phyloP scores from a whole-genome alignment of 2,329 filamentous ascomycete species.

The Penicillium sp. region DNA sequence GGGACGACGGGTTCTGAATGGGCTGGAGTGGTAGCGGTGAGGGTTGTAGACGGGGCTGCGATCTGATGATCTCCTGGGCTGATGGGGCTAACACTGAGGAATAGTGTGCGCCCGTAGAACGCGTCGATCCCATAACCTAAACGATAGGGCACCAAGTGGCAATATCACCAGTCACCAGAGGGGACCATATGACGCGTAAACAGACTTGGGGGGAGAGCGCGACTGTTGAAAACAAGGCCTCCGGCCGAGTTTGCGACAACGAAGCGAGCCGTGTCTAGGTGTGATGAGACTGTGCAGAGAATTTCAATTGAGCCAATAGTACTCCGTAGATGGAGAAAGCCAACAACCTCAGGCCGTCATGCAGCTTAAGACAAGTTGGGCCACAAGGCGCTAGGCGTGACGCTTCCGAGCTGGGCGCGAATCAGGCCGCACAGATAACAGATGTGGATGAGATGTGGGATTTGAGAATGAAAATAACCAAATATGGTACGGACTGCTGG shows the following conservation, averaged over 20 bases:
- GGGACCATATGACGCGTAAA: slow-evolving; percentile 29
- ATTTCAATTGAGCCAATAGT: slow-evolving; percentile 16
- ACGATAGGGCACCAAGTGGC: slow-evolving; percentile 6
- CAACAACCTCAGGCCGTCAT: slow-evolving; percentile 22
- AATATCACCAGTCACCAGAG: slow-evolving; percentile 14
- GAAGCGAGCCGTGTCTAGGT: slow-evolving; percentile 5
- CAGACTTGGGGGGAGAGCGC: slow-evolving; percentile 4
- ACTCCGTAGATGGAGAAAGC: slow-evolving; percentile 5
- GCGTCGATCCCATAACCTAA: slow-evolving; percentile 39
- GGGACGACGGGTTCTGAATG: slow-evolving; percentile 47
- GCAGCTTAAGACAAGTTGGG: slow-evolving; percentile 22
- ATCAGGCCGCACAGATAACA: slow-evolving; percentile 13
- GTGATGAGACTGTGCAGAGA: slow-evolving; percentile 15
- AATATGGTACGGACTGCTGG: not conserved
- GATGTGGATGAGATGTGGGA: not conserved
- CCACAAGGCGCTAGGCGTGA: slow-evolving; percentile 25
- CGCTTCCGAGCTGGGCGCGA: slow-evolving; percentile 13
- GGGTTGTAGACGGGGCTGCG: slow-evolving; percentile 47
- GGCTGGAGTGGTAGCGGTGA: slow-evolving; percentile 51
- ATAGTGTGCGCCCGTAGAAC: slow-evolving; percentile 53
- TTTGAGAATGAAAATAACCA: not conserved
- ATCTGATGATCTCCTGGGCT: slow-evolving; percentile 28
- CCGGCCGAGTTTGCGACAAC: slow-evolving; percentile 12
- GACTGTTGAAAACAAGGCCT: slow-evolving; percentile 9
- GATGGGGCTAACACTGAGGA: slow-evolving; percentile 54